These are phyloP conservation scores for Theileria parva DNA, from an alignment of 169 alveolate genomes.

Conservation along the genomic window DNA sequence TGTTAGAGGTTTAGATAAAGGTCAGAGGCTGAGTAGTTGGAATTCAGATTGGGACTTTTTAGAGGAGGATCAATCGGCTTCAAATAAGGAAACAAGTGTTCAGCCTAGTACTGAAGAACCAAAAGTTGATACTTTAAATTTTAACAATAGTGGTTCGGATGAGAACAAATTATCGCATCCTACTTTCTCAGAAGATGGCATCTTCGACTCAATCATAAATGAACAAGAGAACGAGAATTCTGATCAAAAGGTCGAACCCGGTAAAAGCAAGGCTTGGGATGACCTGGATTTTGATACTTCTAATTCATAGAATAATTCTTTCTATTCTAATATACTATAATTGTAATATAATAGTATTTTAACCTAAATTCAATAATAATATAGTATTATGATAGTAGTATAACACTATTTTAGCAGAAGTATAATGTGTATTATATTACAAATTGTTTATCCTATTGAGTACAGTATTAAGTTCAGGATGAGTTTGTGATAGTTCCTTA, in stretches of 20 bases:
- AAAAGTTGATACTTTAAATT: background rate
- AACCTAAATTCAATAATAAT: background rate
- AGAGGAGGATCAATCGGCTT: slow-evolving; percentile 28
- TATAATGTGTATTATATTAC: background rate
- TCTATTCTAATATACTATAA: background rate
- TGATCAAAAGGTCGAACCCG: background rate
- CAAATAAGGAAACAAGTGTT: background rate
- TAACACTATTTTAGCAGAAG: background rate
- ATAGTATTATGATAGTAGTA: slow-evolving; percentile 1
- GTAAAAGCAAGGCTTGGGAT: slow-evolving; percentile 31
- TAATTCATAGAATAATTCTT: background rate
- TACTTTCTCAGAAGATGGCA: slow-evolving; percentile 1
- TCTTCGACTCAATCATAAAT: slow-evolving; percentile 6
- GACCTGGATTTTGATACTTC: slow-evolving; percentile 21
- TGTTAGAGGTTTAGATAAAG: background rate
- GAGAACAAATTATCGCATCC: background rate
- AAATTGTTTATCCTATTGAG: background rate
- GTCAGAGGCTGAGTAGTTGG: slow-evolving; percentile 20
- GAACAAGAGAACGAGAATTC: slow-evolving; percentile 2
- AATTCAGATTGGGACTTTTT: slow-evolving; percentile 51
- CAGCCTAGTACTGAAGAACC: background rate
- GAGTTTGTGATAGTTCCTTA: background rate
- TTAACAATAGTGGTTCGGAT: background rate
- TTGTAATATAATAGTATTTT: slow-evolving; percentile 1
- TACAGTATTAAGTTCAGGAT: background rate